These are phyloP conservation scores for Penicillium oxalicum DNA, from an alignment of 2,329 filamentous ascomycete species.

Conservation along the genomic window DNA sequence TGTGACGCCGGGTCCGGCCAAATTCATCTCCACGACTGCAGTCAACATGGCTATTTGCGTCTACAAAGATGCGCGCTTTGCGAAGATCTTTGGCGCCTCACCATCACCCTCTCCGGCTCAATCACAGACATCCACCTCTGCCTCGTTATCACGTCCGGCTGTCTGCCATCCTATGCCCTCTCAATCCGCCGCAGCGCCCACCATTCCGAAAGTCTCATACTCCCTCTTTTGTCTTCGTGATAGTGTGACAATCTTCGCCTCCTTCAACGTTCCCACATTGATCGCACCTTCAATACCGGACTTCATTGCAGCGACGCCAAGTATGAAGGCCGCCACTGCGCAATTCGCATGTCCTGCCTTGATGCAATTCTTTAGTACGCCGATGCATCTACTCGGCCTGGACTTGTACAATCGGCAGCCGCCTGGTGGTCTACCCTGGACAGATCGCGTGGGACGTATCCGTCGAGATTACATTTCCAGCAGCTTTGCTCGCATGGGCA, in stretches of 20 bases:
- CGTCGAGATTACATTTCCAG: conserved; percentile 69
- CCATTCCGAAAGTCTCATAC: conserved; percentile 65
- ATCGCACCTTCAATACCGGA: conserved; percentile 64
- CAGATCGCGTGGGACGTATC: conserved; percentile 62
- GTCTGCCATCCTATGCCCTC: conserved; percentile 13
- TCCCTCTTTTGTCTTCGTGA: conserved; percentile 75
- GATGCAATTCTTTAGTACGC: conserved; percentile 74
- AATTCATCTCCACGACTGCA: conserved; percentile 74
- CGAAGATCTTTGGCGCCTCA: conserved; percentile 68
- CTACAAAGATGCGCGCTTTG: conserved; percentile 85
- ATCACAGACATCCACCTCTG: conserved; percentile 11
- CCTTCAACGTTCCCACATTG: conserved; percentile 80
- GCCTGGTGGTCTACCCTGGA: conserved; percentile 41
- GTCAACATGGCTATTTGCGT: conserved; percentile 81
- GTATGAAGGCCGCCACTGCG: conserved; percentile 55
- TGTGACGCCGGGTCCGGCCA: conserved; percentile 68
- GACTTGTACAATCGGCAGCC: conserved; percentile 73
- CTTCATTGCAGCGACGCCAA: conserved; percentile 41
- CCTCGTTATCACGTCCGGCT: conserved; percentile 1
- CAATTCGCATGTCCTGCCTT: conserved; percentile 76
- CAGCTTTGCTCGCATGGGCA: conserved; percentile 67
- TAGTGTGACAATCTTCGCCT: conserved; percentile 83
- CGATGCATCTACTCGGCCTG: conserved; percentile 75
- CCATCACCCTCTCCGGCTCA: conserved; percentile 26
- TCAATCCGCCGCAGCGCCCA: conserved; percentile 25